phyloP scores from a whole-genome alignment of 495 filamentous ascomycete species.

The Aspergillus heteromorphus region DNA sequence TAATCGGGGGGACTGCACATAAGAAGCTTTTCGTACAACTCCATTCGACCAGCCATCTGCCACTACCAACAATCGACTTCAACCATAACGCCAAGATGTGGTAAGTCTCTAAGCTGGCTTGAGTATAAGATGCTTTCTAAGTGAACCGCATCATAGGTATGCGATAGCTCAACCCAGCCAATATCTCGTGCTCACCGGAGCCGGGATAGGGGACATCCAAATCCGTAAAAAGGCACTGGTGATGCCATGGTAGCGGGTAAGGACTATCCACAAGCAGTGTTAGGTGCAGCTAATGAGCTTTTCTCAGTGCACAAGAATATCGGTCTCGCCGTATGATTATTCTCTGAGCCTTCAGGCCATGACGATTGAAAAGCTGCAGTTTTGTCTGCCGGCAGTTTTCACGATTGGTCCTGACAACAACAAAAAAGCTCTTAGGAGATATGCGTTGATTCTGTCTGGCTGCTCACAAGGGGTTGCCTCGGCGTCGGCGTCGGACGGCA shows the following conservation, averaged over 20 bases:
- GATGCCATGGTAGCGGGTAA: constrained; percentile 57
- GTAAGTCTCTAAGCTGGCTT: not conserved
- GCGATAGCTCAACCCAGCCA: constrained; percentile 36
- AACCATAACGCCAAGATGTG: not conserved
- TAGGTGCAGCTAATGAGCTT: not conserved
- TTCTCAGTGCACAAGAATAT: constrained; percentile 39
- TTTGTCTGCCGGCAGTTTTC: constrained; percentile 74
- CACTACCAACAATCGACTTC: not conserved
- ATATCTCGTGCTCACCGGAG: constrained; percentile 81
- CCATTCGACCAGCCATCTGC: not conserved
- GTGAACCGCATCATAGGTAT: constrained; percentile 20
- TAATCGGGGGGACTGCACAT: not conserved
- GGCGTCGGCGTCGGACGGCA: too few species aligned
- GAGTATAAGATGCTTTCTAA: not conserved
- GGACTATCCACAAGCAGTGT: constrained; percentile 15
- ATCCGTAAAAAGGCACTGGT: constrained; percentile 71
- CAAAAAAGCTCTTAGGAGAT: constrained; percentile 62
- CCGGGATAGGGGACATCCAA: constrained; percentile 60
- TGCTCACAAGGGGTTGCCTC: constrained; percentile 19
- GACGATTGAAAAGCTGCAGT: constrained; percentile 79
- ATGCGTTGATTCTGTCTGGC: constrained; percentile 68
- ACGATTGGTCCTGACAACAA: constrained; percentile 74
- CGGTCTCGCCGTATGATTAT: constrained; percentile 72
- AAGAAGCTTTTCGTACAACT: not conserved
- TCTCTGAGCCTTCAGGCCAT: constrained; percentile 72